Evolutionary conservation across 331 rosid genomes (phyloP), one percentile per base, ranked within the genome.

Genomic region (Malus hybrid): DNA sequence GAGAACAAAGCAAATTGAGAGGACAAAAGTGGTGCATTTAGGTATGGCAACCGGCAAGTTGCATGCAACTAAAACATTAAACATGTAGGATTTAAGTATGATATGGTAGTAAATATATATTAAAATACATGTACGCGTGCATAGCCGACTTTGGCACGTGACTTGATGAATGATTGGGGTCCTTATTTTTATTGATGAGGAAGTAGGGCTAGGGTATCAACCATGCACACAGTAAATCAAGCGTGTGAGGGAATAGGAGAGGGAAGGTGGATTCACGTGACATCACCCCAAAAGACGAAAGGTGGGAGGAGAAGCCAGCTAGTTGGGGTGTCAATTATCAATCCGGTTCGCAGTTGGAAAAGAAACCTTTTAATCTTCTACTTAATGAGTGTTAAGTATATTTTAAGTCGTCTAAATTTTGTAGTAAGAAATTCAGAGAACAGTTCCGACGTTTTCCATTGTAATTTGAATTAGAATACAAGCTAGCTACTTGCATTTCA

Each of bases 231-330:
- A 61, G 13, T 12, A 27, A 32, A 79, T 64, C 80, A 74, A 83
- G 87, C 86, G 90, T 76, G 96, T 79, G 82, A 78, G 79, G 69
- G 66, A 79, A 7, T 15, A 50, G 80, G 87, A 78, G 84, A 82
- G 85, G 79, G 91, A 76, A 76, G 84, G 80, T 87, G 80, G 91
- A 80, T 83, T 92, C 97, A 92, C 85, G 92, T 92, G 97, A 90
- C 81, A 80, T 70, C 75, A 10, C 68, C 75, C 65, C 74, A 67
- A 85, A 86, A 82, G 86, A 50, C 76, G 66, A 82, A 84, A 84
- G 84, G 71, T 78, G 80, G 76, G 74, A 65, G 69, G 59, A 60
- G 69, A 65, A 31, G 79, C 70, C 66, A 56, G 90, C 86, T 83
- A 86, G 81, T 83, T 86, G 86, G 80, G 84, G 80, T 85, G 92